Base-by-base conservation (phyloP, 2,329 filamentous ascomycete genomes). In the Aureobasidium pullulans region DNA sequence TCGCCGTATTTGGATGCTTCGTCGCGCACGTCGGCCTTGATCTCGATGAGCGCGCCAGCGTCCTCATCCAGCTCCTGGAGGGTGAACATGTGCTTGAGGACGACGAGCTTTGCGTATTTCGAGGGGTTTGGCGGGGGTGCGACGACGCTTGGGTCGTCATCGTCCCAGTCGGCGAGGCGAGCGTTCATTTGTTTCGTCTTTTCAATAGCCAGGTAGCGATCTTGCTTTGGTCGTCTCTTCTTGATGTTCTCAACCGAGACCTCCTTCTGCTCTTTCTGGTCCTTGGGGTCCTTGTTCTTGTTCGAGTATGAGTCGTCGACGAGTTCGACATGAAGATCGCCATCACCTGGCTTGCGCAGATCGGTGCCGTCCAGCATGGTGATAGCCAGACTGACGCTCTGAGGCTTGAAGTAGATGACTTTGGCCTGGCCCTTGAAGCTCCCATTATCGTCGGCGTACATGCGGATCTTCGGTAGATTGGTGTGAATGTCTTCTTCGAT, bases 401-500 rank as follows among this genome's bases (percentile, higher is more conserved):
- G 91, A 0, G 91, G 88, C 66, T 94, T 90, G 81, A 96, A 96
- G 76, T 95, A 99, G 37, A 97, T 68, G 59, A 99, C 79, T 34
- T 99, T 80, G 2, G 90, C 92, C 70, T 97, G 92, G 62, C 94
- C 94, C 71, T 96, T 97, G 80, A 96, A 96, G 15, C 84, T 83
- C 19, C 91, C 94, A 1, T 86, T 75, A 1, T 88, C 84, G 70
- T 96, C 86, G 19, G 80, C 84, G 75, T 99, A 99, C 73, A 99
- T 84, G 76, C 96, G 97, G 75, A 99, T 93, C 39, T 94, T 87
- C 46, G 90, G 90, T 47, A 85, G 83, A 60, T 90, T 89, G 67
- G 86, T 91, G 69, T 96, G 92, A 64, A 96, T 92, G 73, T 96
- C 89, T 73, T 97, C 92, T 50, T 93, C 90, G 64, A 99, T 92